These are phyloP conservation scores for Niebla homalea DNA, from an alignment of 495 filamentous ascomycete genomes.

Conservation along the genomic window DNA sequence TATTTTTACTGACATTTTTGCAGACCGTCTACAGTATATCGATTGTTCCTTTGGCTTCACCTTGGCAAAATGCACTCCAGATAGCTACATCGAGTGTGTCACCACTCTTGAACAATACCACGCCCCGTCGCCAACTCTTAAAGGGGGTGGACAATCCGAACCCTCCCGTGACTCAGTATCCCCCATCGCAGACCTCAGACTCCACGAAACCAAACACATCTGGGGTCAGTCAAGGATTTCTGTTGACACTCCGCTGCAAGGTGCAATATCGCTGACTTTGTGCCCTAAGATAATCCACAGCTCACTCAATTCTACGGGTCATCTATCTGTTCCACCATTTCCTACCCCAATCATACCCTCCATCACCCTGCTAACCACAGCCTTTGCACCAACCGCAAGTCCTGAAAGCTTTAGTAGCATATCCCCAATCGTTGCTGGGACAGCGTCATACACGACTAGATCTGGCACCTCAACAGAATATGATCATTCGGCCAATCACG, in stretches of 20 bases:
- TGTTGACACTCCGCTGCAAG: no score
- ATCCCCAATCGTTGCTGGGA: slow-evolving; percentile 1
- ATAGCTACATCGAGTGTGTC: no score
- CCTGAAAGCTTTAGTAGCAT: slow-evolving; percentile 1
- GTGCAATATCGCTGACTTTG: neutral
- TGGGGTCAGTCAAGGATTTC: neutral
- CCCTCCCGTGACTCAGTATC: neutral
- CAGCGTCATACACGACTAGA: neutral
- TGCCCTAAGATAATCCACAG: slow-evolving; percentile 25
- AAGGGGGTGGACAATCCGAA: no score
- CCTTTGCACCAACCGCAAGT: neutral
- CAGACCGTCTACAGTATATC: no score
- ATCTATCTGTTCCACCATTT: slow-evolving; percentile 26
- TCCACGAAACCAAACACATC: neutral
- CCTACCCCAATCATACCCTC: slow-evolving; percentile 14
- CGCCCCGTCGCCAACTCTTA: no score
- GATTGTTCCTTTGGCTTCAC: no score
- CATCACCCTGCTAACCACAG: slow-evolving; percentile 1
- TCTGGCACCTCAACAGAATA: slow-evolving; percentile 1
- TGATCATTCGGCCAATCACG: neutral
- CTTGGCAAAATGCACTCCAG: no score
- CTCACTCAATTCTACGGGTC: slow-evolving; percentile 30
- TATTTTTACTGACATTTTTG: no score
- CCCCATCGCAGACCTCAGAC: neutral
- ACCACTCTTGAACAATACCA: no score